Evolutionary conservation across 345 rosid genomes (phyloP), one percentile per base, ranked within the genome.

Genomic region (Bretschneidera sinensis): DNA sequence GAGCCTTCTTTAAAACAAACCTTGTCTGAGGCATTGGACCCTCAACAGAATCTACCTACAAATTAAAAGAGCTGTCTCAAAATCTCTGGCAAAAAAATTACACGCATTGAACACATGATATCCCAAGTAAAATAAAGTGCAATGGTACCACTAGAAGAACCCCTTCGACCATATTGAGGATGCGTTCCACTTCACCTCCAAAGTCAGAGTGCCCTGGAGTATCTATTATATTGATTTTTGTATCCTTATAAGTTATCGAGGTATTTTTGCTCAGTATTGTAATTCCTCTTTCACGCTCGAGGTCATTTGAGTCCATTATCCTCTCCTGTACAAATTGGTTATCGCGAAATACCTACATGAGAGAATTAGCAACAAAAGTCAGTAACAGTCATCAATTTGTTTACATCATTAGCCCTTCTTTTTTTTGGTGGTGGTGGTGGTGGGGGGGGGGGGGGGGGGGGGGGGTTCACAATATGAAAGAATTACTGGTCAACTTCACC

Each of bases 1-100:
- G 82, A 52, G 99, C 99, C 84, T 94, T 94, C 84, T 94, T 94
- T 66, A 89, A 67, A 61, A 94, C 97, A 77, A 89, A 92, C 79
- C 97, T 80, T 57, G 99, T 94, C 71, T 89, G 99, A 0, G 99
- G 99, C 99, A 89, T 94, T 48, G 99, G 99, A 64, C 99, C 97
- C 78, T 94, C 99, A 59, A 89, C 99, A 70, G 99, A 94, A 78
- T 94, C 99, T 55, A 94, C 90, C 98, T 92, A 70, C 47, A 62
- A 59, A 43, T 59, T 43, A 66, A 64, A 61, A 28, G 23, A 24
- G 20, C 17, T 43, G 21, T 49, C 20, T 59, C 45, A 59, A 39
- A 54, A 59, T 43, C 16, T 48, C 9, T 24, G 50, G 45, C 31
- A 47, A 48, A 28, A 35, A 39, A 31, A n/a, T 39, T 39, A 39